Conservation (phyloP, 441 rosid genomes). For the Pelargonium citronellum region DNA sequence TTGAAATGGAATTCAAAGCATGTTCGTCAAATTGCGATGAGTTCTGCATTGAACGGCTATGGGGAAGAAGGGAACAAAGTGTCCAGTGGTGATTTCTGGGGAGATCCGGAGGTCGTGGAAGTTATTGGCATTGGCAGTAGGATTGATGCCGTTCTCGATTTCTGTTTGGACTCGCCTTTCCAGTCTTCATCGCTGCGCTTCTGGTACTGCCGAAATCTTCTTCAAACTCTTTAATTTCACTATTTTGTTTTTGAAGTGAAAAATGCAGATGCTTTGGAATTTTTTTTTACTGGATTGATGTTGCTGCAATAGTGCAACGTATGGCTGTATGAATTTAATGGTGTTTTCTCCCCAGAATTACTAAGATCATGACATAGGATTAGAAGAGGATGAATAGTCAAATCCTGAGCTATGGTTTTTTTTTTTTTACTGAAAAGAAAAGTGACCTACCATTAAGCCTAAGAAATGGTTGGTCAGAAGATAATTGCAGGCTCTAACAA, state of each 20-base stretch:
- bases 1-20: conserved; percentile 19
- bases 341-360: background rate
- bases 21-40: conserved; percentile 24
- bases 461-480: background rate
- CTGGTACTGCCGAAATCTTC: conserved; percentile 41
- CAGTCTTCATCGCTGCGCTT: conserved; percentile 55
- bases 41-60: conserved; percentile 22
- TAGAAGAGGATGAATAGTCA: background rate
- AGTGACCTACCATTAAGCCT: too few species aligned
- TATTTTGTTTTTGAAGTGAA: background rate
- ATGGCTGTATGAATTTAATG: background rate
- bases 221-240: background rate
- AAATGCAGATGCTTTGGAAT: background rate
- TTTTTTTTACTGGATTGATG: background rate
- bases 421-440: background rate
- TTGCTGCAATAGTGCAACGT: background rate
- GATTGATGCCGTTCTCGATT: conserved; percentile 66
- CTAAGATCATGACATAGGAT: background rate
- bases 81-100: conserved; percentile 13
- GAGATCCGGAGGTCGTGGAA: conserved; percentile 38
- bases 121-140: conserved; percentile 79
- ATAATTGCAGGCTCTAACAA: background rate
- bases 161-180: conserved; percentile 61
- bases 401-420: background rate
- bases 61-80: conserved; percentile 13